Evolutionary conservation across 768 basidiomycete species (phyloP).

Genomic region (Tylopilus rubrobrunneus): DNA sequence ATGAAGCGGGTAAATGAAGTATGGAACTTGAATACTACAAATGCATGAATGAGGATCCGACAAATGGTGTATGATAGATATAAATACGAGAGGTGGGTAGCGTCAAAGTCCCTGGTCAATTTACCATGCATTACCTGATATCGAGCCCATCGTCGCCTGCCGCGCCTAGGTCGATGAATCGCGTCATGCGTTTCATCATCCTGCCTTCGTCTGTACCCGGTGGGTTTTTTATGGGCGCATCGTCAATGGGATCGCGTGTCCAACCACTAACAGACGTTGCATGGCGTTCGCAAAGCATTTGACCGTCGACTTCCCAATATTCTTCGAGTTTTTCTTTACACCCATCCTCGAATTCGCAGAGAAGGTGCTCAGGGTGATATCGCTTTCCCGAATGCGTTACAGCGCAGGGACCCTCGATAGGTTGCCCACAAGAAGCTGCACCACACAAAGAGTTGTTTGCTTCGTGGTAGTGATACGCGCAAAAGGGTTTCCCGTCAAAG

Average conservation of each 20-base stretch:
- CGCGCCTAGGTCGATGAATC: slow-evolving; percentile 67
- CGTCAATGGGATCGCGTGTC: slow-evolving; percentile 14
- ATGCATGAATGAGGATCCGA: slow-evolving; percentile 17
- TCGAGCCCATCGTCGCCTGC: slow-evolving; percentile 27
- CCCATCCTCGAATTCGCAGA: slow-evolving; percentile 64
- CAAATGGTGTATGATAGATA: slow-evolving; percentile 17
- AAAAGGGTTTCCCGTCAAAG: slow-evolving; percentile 84
- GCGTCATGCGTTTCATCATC: slow-evolving; percentile 75
- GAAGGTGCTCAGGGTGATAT: slow-evolving; percentile 86
- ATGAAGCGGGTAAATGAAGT: slow-evolving; percentile 14
- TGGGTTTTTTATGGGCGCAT: slow-evolving; percentile 8
- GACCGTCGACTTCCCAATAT: slow-evolving; percentile 86
- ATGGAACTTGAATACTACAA: slow-evolving; percentile 18
- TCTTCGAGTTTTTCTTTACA: slow-evolving; percentile 64
- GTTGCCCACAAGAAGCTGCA: slow-evolving; percentile 71
- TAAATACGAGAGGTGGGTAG: slow-evolving; percentile 4
- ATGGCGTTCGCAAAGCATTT: slow-evolving; percentile 86
- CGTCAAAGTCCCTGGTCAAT: slow-evolving; percentile 15
- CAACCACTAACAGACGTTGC: slow-evolving; percentile 36
- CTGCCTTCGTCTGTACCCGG: slow-evolving; percentile 36
- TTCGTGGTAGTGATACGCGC: slow-evolving; percentile 91
- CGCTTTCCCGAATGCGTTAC: slow-evolving; percentile 76
- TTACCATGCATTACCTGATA: slow-evolving; percentile 29
- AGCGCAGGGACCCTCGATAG: slow-evolving; percentile 92
- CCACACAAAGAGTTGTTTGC: slow-evolving; percentile 87